phyloP scores from a whole-genome alignment of 2,329 filamentous ascomycete genomes.

The Apiospora sp. region DNA sequence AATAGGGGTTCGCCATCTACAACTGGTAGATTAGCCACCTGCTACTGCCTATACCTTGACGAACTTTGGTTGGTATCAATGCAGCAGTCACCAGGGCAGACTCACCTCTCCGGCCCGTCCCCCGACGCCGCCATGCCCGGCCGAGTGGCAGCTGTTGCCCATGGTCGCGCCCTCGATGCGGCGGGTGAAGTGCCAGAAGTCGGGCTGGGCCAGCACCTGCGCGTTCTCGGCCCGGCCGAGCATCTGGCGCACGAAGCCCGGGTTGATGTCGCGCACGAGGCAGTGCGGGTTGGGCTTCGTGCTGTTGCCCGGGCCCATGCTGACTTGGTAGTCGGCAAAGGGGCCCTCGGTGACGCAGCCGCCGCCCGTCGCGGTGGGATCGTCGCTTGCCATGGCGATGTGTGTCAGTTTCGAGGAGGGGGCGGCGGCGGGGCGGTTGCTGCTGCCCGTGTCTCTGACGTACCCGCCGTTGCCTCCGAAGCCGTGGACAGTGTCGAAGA shows the following conservation, averaged over 20 bases:
- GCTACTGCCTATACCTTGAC: too few relatives aligned
- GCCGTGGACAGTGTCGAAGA: slow-evolving; percentile 39
- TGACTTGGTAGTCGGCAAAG: slow-evolving; percentile 39
- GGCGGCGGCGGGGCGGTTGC: slow-evolving; percentile 25
- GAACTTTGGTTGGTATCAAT: not conserved
- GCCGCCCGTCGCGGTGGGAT: slow-evolving; percentile 39
- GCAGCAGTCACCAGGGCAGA: not conserved
- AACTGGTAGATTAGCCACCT: slow-evolving; percentile 18
- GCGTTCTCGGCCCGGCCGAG: slow-evolving; percentile 28
- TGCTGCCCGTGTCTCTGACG: not conserved
- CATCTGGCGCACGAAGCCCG: slow-evolving; percentile 30
- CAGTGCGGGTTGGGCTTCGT: slow-evolving; percentile 43
- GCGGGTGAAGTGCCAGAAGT: slow-evolving; percentile 40
- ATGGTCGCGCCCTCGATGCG: slow-evolving; percentile 36
- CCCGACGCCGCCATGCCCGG: slow-evolving; percentile 39
- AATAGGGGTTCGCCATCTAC: slow-evolving; percentile 39
- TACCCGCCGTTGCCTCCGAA: slow-evolving; percentile 33
- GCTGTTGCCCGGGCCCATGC: slow-evolving; percentile 40
- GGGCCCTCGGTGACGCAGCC: slow-evolving; percentile 42
- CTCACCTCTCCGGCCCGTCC: slow-evolving; percentile 42
- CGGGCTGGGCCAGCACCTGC: slow-evolving; percentile 31
- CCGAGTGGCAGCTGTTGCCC: slow-evolving; percentile 37
- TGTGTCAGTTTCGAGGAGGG: slow-evolving; percentile 23
- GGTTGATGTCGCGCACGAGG: slow-evolving; percentile 42
- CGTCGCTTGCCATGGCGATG: slow-evolving; percentile 27